Evolutionary conservation across 495 filamentous ascomycete species (phyloP).

Genomic region (Amphirosellinia nigrospora): DNA sequence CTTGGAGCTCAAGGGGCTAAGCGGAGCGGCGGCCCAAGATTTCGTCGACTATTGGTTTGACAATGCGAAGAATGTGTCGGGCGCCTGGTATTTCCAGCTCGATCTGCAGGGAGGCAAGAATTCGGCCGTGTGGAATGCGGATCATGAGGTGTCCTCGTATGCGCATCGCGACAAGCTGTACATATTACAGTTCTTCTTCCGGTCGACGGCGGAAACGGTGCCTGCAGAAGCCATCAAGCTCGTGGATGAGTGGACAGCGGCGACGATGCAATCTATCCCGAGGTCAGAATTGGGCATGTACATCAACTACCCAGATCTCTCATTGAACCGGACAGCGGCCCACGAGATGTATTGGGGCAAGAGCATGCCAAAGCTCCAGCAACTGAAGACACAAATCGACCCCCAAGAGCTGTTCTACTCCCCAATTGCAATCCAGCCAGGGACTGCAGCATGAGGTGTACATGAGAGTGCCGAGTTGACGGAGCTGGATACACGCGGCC

Average conservation of each 20-base stretch:
- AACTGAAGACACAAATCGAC: slow-evolving; percentile 62
- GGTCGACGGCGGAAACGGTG: slow-evolving; percentile 32
- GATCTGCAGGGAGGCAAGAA: slow-evolving; percentile 53
- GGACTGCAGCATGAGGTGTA: slow-evolving; percentile 16
- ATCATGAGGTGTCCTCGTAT: slow-evolving; percentile 41
- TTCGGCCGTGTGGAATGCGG: slow-evolving; percentile 46
- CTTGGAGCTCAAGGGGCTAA: slow-evolving; percentile 47
- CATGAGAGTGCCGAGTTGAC: neutral
- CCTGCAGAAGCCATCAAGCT: slow-evolving; percentile 45
- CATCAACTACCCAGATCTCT: slow-evolving; percentile 54
- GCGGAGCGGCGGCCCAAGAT: slow-evolving; percentile 38
- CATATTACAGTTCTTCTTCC: slow-evolving; percentile 51
- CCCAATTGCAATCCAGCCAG: slow-evolving; percentile 60
- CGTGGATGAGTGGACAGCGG: slow-evolving; percentile 47
- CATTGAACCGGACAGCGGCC: slow-evolving; percentile 44
- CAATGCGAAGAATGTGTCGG: slow-evolving; percentile 42
- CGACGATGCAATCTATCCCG: slow-evolving; percentile 39
- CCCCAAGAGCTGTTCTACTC: slow-evolving; percentile 67
- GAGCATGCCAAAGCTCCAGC: slow-evolving; percentile 57
- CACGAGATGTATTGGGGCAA: slow-evolving; percentile 57
- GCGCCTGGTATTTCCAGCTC: slow-evolving; percentile 52
- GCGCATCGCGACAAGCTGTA: slow-evolving; percentile 52
- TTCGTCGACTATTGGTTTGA: slow-evolving; percentile 52
- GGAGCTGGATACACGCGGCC: neutral
- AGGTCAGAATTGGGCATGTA: slow-evolving; percentile 52